A percentile compares a stretch with the other conserved stretches of the same genome.
Evolutionary conservation across 345 rosid genomes (phyloP).

Genomic region (Gossypium turneri): DNA sequence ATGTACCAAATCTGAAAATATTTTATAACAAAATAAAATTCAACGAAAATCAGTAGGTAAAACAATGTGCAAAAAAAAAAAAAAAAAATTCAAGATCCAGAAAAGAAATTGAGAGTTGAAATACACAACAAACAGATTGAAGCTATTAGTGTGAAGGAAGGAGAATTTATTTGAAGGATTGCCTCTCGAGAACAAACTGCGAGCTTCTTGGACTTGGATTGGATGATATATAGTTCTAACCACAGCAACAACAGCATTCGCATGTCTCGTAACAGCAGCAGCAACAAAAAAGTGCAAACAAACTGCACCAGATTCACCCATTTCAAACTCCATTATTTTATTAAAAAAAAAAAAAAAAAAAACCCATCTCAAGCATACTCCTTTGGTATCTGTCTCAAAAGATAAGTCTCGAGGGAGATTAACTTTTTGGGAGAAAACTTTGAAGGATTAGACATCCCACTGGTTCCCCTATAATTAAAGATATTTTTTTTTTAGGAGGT

Average conservation of each 20-base stretch:
- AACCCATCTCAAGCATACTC: background rate
- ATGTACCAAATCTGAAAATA: too few species aligned
- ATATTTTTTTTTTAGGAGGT: too few species aligned
- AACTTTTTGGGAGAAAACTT: too few species aligned
- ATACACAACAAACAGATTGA: background rate
- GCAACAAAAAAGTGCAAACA: slow-evolving; percentile 43
- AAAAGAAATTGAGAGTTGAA: background rate
- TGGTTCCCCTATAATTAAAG: too few species aligned
- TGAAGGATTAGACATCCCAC: too few species aligned
- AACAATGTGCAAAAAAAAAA: background rate
- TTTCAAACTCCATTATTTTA: background rate
- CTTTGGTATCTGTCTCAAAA: too few species aligned
- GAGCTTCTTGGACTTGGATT: too few species aligned
- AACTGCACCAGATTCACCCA: slow-evolving; percentile 21
- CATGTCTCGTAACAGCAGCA: slow-evolving; percentile 50
- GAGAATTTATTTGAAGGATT: too few species aligned
- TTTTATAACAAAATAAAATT: too few species aligned
- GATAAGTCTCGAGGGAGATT: too few species aligned
- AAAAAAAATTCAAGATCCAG: background rate
- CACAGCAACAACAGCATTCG: slow-evolving; percentile 39
- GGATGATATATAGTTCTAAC: background rate
- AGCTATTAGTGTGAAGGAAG: background rate
- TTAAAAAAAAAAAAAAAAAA: background rate
- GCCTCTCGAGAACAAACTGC: too few species aligned
- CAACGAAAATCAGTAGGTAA: background rate